Evolutionary conservation across 1,284 basidiomycete species (phyloP).

Genomic region (Papiliotrema laurentii): DNA sequence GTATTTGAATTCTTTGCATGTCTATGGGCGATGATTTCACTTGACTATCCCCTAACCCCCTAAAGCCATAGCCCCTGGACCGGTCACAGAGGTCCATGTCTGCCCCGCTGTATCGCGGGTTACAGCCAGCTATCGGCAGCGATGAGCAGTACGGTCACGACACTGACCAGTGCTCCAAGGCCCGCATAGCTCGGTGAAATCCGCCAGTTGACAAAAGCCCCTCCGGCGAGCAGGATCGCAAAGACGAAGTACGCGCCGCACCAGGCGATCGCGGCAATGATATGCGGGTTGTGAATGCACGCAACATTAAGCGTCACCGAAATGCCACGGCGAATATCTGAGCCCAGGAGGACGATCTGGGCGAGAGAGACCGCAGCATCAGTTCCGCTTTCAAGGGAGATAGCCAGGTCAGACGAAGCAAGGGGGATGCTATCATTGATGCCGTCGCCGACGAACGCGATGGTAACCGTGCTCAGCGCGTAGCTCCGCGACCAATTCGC

Average conservation of each 20-base stretch:
- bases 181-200: background rate
- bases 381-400: conserved; percentile 30
- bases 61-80: too few relatives aligned
- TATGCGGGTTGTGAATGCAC: background rate
- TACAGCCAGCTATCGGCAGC: background rate
- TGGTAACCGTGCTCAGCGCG: background rate
- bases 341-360: conserved; percentile 13
- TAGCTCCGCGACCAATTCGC: background rate
- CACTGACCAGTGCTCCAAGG: background rate
- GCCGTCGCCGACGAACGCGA: conserved; percentile 29
- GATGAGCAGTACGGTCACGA: background rate
- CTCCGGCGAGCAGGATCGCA: conserved; percentile 7
- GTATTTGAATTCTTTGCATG: too few relatives aligned
- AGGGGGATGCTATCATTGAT: conserved; percentile 33
- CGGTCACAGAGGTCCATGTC: too few relatives aligned
- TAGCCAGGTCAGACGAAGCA: conserved; percentile 1
- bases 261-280: conserved; percentile 9
- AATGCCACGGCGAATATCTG: conserved; percentile 1
- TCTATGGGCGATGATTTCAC: too few relatives aligned
- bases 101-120: background rate
- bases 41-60: too few relatives aligned
- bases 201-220: conserved; percentile 9
- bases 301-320: conserved; percentile 4
- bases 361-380: conserved; percentile 29
- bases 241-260: conserved; percentile 8